Evolutionary conservation across 2,329 filamentous ascomycete genomes (phyloP), one percentile per base, ranked within the genome.

Genomic region (Emergomyces africanus): DNA sequence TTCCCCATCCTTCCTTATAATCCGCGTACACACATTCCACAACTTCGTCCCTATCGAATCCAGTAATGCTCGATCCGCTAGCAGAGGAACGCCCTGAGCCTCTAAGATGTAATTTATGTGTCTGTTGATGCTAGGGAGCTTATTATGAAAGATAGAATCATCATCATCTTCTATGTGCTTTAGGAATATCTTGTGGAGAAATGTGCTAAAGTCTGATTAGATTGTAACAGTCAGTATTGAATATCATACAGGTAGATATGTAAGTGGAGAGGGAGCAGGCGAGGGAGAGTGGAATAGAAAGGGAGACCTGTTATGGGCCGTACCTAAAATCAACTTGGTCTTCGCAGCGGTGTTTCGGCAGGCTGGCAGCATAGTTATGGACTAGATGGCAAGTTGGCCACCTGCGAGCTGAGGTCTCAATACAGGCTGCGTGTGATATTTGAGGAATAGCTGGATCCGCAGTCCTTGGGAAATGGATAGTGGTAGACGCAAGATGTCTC

Each of bases 21-120:
- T 56, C 39, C 68, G 63, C 10, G 62, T 61, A 59, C 71, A 75
- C 5, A 59, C 59, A 61, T 76, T 77, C 74, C 74, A 77, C 39
- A 76, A 57, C 12, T 62, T 64, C 5, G 69, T 70, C 1, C 69
- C 74, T 23, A 65, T 46, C 5, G 62, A 59, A 58, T 74, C 70
- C n/a, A 75, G 60, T 20, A 63, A 59, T 14, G 39, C 62, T 46
- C 65, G 63, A 18, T 46, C 57, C 10, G 64, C 58, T 37, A 56
- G 18, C 1, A 61, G 54, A 14, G 59, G 25, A 33, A 46, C 37
- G 14, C 28, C 41, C n/a, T 54, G 8, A 5, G 58, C 35, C 14
- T 66, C 28, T 14, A 63, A 61, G 18, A 67, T 51, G 1, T 54
- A 25, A n/a, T 60, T 35, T n/a, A 70, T 59, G 37, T 64, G 55